These are phyloP conservation scores for Atkinsonella texensis DNA, from an alignment of 2,329 filamentous ascomycete genomes.

Conservation along the genomic window DNA sequence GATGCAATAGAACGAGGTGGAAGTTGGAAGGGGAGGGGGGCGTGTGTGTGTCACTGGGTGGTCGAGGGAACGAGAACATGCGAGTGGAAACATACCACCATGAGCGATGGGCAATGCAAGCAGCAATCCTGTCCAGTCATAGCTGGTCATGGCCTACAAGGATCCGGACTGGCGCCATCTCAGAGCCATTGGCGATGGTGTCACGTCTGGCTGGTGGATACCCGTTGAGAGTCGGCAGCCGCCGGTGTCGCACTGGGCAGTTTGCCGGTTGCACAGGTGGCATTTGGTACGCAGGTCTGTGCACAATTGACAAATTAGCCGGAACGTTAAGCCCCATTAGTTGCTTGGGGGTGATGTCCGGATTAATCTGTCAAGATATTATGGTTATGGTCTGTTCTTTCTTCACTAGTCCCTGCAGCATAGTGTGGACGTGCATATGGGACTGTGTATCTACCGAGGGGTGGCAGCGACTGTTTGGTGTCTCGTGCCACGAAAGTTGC, in stretches of 20 bases:
- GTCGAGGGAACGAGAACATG: not conserved
- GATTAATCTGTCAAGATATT: too few species aligned
- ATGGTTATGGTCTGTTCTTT: too few species aligned
- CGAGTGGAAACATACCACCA: not conserved
- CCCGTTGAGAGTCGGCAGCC: not conserved
- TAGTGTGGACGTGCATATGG: not conserved
- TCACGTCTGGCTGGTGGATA: not conserved
- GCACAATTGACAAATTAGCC: not conserved
- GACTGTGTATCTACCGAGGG: not conserved
- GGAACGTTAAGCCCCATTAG: too few species aligned
- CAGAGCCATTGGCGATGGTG: constrained; percentile 1
- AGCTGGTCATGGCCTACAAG: constrained; percentile 1
- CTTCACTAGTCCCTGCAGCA: not conserved
- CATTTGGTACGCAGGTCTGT: not conserved
- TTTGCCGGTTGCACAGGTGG: too few species aligned
- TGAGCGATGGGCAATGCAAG: constrained; percentile 5
- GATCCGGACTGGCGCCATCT: constrained; percentile 3
- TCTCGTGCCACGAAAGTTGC: not conserved
- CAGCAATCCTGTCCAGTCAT: constrained; percentile 1
- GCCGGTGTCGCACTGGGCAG: not conserved
- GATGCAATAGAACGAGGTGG: constrained; percentile 22
- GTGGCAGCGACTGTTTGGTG: not conserved
- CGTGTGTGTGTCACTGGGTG: constrained; percentile 15
- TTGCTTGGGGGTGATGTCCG: too few species aligned
- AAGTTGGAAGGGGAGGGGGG: constrained; percentile 16